Conservation (phyloP, 2,329 filamentous ascomycete species). For the Xylaria sp. region DNA sequence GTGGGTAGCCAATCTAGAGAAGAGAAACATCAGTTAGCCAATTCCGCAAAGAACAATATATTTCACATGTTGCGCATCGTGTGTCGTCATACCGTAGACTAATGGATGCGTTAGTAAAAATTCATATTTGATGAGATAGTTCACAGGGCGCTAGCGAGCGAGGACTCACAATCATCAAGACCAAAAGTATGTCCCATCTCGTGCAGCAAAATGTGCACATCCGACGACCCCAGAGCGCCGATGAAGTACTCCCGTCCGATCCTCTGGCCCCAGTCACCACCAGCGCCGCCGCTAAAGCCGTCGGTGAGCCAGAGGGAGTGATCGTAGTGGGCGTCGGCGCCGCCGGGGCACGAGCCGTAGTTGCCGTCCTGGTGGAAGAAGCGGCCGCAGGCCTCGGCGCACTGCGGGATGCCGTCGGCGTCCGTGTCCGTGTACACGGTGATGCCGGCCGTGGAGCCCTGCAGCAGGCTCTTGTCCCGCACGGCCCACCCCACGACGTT, state of each 20-base stretch:
- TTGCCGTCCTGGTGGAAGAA: conserved; percentile 29
- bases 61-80: background rate
- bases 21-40: conserved; percentile 3
- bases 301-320: conserved; percentile 25
- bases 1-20: conserved; percentile 21
- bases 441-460: conserved; percentile 23
- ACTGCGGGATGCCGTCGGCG: conserved; percentile 12
- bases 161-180: conserved; percentile 23
- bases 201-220: conserved; percentile 19
- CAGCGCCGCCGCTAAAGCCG: conserved; percentile 16
- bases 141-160: background rate
- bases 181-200: conserved; percentile 28
- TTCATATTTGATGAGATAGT: too few species aligned
- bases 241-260: conserved; percentile 24
- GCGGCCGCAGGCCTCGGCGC: conserved; percentile 22
- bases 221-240: conserved; percentile 1
- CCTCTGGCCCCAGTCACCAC: conserved; percentile 23
- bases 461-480: conserved; percentile 1
- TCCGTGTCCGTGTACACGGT: conserved; percentile 23
- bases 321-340: conserved; percentile 10
- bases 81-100: conserved; percentile 21
- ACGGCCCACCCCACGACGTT: conserved; percentile 27
- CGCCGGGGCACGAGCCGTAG: conserved; percentile 15
- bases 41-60: background rate
- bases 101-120: conserved; percentile 6